Evolutionary conservation across 2,329 filamentous ascomycete species (phyloP), one percentile per base, ranked within the genome.

Genomic region (Colletotrichum gigasporum): DNA sequence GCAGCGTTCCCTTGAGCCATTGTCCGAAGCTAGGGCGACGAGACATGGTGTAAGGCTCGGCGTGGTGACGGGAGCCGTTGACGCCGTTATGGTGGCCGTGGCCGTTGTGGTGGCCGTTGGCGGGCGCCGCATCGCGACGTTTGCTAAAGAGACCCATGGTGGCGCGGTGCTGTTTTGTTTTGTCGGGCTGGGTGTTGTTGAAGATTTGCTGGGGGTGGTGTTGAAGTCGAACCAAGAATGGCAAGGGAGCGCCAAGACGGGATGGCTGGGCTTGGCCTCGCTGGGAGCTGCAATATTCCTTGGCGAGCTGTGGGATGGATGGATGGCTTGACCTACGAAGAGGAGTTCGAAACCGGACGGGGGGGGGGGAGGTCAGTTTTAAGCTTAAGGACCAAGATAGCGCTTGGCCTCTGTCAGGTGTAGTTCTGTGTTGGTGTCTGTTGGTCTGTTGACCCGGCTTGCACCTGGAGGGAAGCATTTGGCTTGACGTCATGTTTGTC

Each of bases 1-100:
- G 76, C 82, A 86, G 89, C 4, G 88, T 90, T 8, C 82, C 80
- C 74, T 89, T 91, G 67, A 91, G 73, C 90, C 90, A 92, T 72
- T 90, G 87, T 3, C 90, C 88, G 68, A 92, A 90, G 2, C 79
- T 83, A 2, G 89, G 89, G 10, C 84, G 79, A 2, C 72, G 77
- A 2, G 79, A 78, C 81, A 87, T 85, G 57, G 78, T 72, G 59
- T 79, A 80, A 0, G 74, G 67, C 30, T 65, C 63, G 11, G 56
- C 56, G 11, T 20, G 39, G 12, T 24, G 39, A 24, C 52, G 30
- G 30, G 30, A 34, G 30, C 30, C 39, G 52, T 6, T 26, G 28
- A 12, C 18, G 28, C 14, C 28, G 6, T n/a, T n/a, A n/a, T n/a
- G n/a, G n/a, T 47, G 44, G 3, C 30, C 10, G 9, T 56, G 57